Conservation (phyloP, 2,329 filamentous ascomycete genomes). For the Cytospora piceicola region DNA sequence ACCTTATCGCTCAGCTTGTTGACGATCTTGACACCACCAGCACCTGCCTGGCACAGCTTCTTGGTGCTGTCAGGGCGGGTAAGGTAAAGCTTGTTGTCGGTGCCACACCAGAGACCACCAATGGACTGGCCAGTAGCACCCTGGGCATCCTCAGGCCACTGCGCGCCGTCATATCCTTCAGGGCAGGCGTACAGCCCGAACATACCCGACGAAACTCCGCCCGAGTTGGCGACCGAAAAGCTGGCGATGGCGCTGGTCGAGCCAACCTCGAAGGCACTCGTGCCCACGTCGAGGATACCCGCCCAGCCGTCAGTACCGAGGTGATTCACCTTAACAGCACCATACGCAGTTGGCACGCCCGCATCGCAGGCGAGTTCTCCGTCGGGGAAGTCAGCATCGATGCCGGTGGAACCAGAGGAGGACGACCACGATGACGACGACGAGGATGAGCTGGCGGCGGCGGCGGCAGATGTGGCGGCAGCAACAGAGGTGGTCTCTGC, state of each 20-base stretch:
- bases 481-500: too few species aligned
- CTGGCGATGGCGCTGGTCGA: slow-evolving; percentile 57
- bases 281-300: slow-evolving; percentile 66
- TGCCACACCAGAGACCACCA: slow-evolving; percentile 83
- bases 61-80: slow-evolving; percentile 66
- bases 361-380: slow-evolving; percentile 70
- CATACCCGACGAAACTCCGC: slow-evolving; percentile 62
- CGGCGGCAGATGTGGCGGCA: slow-evolving; percentile 33
- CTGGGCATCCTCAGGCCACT: slow-evolving; percentile 78
- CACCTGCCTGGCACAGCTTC: slow-evolving; percentile 76
- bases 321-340: slow-evolving; percentile 72
- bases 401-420: slow-evolving; percentile 50
- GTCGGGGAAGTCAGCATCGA: slow-evolving; percentile 74
- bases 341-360: slow-evolving; percentile 77
- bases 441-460: slow-evolving; percentile 36
- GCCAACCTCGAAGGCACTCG: slow-evolving; percentile 18
- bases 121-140: slow-evolving; percentile 81
- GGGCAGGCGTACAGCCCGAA: slow-evolving; percentile 96
- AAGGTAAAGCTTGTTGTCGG: slow-evolving; percentile 71
- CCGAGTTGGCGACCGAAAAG: slow-evolving; percentile 66
- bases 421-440: slow-evolving; percentile 37
- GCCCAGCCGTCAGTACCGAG: slow-evolving; percentile 75
- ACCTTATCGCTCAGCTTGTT: slow-evolving; percentile 73
- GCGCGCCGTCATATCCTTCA: slow-evolving; percentile 87
- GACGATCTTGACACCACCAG: slow-evolving; percentile 70